phyloP scores from a whole-genome alignment of 2,329 filamentous ascomycete species.

The Venturia pyrina region DNA sequence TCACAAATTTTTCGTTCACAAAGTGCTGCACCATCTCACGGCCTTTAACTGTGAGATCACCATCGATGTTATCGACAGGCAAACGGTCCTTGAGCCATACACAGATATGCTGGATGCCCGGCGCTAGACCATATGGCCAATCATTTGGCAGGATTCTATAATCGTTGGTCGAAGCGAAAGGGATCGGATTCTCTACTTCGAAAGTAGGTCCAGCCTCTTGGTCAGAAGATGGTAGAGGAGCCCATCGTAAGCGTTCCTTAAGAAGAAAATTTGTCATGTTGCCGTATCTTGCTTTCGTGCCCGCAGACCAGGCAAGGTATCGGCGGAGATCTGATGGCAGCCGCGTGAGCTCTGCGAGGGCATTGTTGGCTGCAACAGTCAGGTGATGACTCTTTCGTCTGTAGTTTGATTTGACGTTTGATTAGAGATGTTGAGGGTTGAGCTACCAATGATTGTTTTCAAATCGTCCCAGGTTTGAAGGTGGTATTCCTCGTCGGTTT shows the following conservation, averaged over 20 bases:
- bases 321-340: conserved; percentile 48
- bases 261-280: conserved; percentile 48
- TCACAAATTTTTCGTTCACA: conserved; percentile 11
- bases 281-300: conserved; percentile 46
- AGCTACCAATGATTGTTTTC: conserved; percentile 39
- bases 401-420: background rate
- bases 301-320: conserved; percentile 49
- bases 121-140: conserved; percentile 51
- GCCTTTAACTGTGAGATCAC: conserved; percentile 23
- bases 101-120: conserved; percentile 45
- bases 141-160: conserved; percentile 51
- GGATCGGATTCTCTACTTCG: conserved; percentile 34
- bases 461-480: conserved; percentile 43
- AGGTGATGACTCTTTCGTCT: background rate
- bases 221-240: conserved; percentile 17
- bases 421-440: background rate
- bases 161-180: conserved; percentile 45
- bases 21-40: conserved; percentile 19
- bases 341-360: conserved; percentile 47
- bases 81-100: conserved; percentile 40
- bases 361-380: conserved; percentile 27
- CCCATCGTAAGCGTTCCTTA: conserved; percentile 45
- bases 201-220: conserved; percentile 26
- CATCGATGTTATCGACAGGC: conserved; percentile 21
- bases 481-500: conserved; percentile 42